Percentiles rank a stretch among this genome's conserved stretches.
phyloP scores from a whole-genome alignment of 2,329 filamentous ascomycete species.

The Simplicillium aogashimaense region DNA sequence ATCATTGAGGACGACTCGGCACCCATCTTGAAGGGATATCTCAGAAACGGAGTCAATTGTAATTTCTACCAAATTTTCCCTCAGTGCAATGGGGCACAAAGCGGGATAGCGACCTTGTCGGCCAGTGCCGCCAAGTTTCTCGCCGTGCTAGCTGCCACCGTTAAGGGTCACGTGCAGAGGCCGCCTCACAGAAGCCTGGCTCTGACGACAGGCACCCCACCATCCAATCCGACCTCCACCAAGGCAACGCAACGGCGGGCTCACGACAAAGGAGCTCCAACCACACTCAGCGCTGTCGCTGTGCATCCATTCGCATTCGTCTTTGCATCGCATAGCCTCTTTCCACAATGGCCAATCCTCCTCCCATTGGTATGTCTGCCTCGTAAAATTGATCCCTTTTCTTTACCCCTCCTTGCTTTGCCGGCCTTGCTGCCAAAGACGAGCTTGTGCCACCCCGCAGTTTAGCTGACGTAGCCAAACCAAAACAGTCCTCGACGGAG shows the following conservation, averaged over 20 bases:
- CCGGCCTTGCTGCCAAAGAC: conserved; percentile 7
- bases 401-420: conserved; percentile 2
- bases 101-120: too few species aligned
- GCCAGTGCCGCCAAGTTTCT: conserved; percentile 1
- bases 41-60: too few species aligned
- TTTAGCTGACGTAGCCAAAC: conserved; percentile 12
- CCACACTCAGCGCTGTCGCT: conserved; percentile 2
- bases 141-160: too few species aligned
- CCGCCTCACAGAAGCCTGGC: too few species aligned
- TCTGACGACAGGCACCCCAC: conserved; percentile 26
- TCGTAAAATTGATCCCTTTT: conserved; percentile 4
- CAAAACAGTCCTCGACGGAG: conserved; percentile 85
- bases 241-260: conserved; percentile 1
- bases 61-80: too few species aligned
- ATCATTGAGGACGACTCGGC: conserved; percentile 1
- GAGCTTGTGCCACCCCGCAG: conserved; percentile 4
- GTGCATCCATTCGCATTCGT: conserved; percentile 2
- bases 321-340: conserved; percentile 5
- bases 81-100: too few species aligned
- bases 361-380: conserved; percentile 44
- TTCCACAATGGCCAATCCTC: conserved; percentile 37
- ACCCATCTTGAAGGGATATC: neutral
- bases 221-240: conserved; percentile 10
- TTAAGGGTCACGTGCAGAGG: too few species aligned
- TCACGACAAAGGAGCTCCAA: too few species aligned